Base-by-base conservation (phyloP, 768 basidiomycete species). In the Tylopilus subfusipes region DNA sequence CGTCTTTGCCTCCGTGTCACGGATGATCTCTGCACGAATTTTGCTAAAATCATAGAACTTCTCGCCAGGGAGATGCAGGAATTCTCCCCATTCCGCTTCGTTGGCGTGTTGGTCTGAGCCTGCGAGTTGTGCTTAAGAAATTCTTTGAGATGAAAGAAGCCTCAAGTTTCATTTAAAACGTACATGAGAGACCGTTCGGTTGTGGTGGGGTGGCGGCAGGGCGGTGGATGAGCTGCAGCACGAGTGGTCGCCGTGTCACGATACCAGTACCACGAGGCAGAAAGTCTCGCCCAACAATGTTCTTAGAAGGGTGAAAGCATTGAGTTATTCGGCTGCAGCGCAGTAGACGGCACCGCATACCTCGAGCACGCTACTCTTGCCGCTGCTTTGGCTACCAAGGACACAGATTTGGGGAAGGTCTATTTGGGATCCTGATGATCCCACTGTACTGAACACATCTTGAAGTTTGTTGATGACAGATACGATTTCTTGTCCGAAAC, bases 21-120 rank as follows among this genome's bases (percentile, higher is more conserved):
- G 85, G 29, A 98, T 82, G 60, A 99, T 99, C 73, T 99, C 97
- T 38, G 88, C 91, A 54, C 96, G 80, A 68, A 98, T 97, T 79
- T 97, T 95, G 73, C 85, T 80, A 75, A 99, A 99, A 76, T 99
- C 96, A 71, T 87, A 92, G 74, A 98, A 95, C 75, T 98, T 99
- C 76, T 98, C 90, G 55, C 90, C 90, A 0, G 96, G 97, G 36
- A 98, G 81, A 64, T 94, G 93, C 29, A 98, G 78, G 80, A 99
- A 99, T 73, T 99, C 97, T 63, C 96, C 97, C 97, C 97, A 99
- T 72, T 98, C 97, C 63, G 97, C 85, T 52, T 85, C 78, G 69
- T 98, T 98, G 72, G 88, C 91, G 27, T 82, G 77, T 57, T 87
- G 85, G 74, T 90, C 90, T 29, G 73, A 68, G 12, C 77, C 76